Conservation (phyloP, 2,329 filamentous ascomycete species). For the Stemphylium vesicarium region DNA sequence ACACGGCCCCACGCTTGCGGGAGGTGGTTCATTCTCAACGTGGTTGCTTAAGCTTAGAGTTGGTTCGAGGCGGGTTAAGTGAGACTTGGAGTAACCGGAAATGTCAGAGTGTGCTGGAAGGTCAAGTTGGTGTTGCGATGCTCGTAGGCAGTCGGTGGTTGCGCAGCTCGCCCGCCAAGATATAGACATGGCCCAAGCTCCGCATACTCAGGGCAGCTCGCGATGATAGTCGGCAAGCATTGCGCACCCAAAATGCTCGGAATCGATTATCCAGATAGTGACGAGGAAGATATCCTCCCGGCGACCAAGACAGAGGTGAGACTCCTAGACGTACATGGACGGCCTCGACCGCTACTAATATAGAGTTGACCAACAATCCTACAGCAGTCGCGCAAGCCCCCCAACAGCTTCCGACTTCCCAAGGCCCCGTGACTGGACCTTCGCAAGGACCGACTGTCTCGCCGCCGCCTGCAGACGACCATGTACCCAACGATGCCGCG, state of each 20-base stretch:
- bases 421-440: slow-evolving; percentile 32
- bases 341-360: slow-evolving; percentile 58
- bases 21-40: slow-evolving; percentile 66
- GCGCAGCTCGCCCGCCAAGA: slow-evolving; percentile 25
- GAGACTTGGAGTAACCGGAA: slow-evolving; percentile 3
- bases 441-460: slow-evolving; percentile 36
- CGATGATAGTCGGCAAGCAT: slow-evolving; percentile 7
- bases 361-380: slow-evolving; percentile 37
- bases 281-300: slow-evolving; percentile 52
- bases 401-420: slow-evolving; percentile 11
- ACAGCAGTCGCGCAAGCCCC: slow-evolving; percentile 20
- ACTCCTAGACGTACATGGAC: slow-evolving; percentile 27
- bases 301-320: slow-evolving; percentile 49
- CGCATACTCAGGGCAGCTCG: slow-evolving; percentile 10
- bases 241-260: slow-evolving; percentile 47
- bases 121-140: slow-evolving; percentile 29
- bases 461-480: slow-evolving; percentile 25
- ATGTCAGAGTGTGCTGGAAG: slow-evolving; percentile 20
- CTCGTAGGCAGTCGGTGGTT: slow-evolving; percentile 40
- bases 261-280: slow-evolving; percentile 54
- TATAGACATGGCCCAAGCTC: slow-evolving; percentile 40
- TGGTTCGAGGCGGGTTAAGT: not conserved
- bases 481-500: slow-evolving; percentile 23
- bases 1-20: slow-evolving; percentile 71
- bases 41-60: slow-evolving; percentile 1